Evolutionary conservation across 257 asterid species (phyloP), one percentile per base, ranked within the genome.

Genomic region (Scutellaria baicalensis): DNA sequence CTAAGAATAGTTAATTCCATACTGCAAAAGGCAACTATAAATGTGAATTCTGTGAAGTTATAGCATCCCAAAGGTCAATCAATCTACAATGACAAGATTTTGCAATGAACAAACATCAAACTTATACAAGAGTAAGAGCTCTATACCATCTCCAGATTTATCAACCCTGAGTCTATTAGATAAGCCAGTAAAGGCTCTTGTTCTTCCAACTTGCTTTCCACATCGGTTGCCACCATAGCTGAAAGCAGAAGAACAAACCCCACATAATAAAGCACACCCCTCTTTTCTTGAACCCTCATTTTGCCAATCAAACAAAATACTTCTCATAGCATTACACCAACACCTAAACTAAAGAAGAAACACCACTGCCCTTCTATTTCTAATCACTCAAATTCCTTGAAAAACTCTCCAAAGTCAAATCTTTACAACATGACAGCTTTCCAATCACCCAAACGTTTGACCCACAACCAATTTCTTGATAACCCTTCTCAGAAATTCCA

Each of bases 71-170:
- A 2, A 18, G 17, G 39, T 11, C 6, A 13, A 58, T n/a, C 64
- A 58, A 59, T 59, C 50, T 18, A 56, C n/a, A 72, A 45, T 21
- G 8, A 18, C 9, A 7, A 31, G 20, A 48, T 11, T 12, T 10
- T 16, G 44, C 16, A 18, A 18, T 56, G 50, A 38, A 47, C 36
- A 31, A 21, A 48, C 48, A 71, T 43, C 44, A 48, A 50, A 70
- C 49, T 14, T 42, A 59, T 47, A 75, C 9, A 42, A 71, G n/a
- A 62, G 55, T 6, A 71, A 67, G 52, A 81, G 45, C 52, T 36
- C 6, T 44, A 63, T 84, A 90, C 95, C 96, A 74, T 72, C 56
- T 84, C 86, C 68, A 74, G 81, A 61, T 85, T 84, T 16, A 79
- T 76, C 78, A 82, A 70, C 73, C 84, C 80, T 8, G 83, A 80